Percentiles rank a stretch among this genome's conserved stretches.
Conservation (phyloP, 345 rosid genomes). For the Gynandropsis gynandra region DNA sequence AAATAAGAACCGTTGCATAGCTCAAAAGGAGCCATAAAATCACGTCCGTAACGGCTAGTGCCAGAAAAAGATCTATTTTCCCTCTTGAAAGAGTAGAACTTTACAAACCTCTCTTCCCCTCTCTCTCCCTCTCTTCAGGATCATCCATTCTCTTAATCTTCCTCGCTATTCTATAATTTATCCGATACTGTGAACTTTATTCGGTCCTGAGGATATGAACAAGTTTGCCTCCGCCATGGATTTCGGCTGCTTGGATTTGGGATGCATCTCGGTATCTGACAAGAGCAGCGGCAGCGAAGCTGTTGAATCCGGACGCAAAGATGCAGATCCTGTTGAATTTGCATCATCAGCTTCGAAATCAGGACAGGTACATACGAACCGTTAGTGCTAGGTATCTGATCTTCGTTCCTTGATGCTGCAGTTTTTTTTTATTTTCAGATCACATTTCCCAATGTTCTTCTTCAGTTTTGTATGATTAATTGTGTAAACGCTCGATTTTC, state of each 20-base stretch:
- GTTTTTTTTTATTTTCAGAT: slow-evolving; percentile 5
- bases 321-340: slow-evolving; percentile 22
- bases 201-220: slow-evolving; percentile 15
- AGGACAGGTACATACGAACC: slow-evolving; percentile 50
- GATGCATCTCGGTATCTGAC: slow-evolving; percentile 40
- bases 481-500: background rate
- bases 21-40: background rate
- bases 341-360: slow-evolving; percentile 38
- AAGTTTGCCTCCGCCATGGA: slow-evolving; percentile 41
- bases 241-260: slow-evolving; percentile 63
- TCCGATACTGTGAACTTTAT: too few relatives aligned
- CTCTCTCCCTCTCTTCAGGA: background rate
- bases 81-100: background rate
- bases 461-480: background rate
- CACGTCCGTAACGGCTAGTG: slow-evolving; percentile 27
- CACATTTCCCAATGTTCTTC: background rate
- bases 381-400: too few relatives aligned
- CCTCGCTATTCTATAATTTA: background rate
- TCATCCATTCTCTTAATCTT: slow-evolving; percentile 1
- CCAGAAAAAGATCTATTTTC: slow-evolving; percentile 16
- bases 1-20: slow-evolving; percentile 25
- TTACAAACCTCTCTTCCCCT: slow-evolving; percentile 3
- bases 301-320: slow-evolving; percentile 24
- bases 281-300: slow-evolving; percentile 24
- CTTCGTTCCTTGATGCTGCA: background rate